Base-by-base conservation (phyloP, 495 filamentous ascomycete species). In the Lepidopterella palustris region DNA sequence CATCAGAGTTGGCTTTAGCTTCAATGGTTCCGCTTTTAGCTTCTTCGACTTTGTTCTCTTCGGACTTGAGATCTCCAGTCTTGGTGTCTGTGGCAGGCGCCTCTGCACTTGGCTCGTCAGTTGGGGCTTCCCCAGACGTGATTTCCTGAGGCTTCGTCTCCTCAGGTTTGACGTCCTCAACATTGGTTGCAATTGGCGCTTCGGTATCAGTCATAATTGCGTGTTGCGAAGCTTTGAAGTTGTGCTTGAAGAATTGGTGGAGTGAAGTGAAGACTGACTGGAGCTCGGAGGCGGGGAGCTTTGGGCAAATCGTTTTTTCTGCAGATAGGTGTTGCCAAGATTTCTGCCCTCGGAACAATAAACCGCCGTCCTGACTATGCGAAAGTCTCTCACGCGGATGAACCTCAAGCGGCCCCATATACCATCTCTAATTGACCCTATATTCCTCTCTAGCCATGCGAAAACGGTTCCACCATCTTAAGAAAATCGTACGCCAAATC, bases 401-500 rank as follows among this genome's bases (percentile, higher is more conserved):
- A 42, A 42, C 35, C 35, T 18, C n/a, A n/a, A n/a, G n/a, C n/a
- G n/a, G n/a, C n/a, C n/a, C n/a, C n/a, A 42, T 42, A 42, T 15
- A 13, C 35, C 35, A 3, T 42, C 9, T 3, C 9, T 42, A 50
- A 24, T 50, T 50, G 47, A 24, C 20, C 45, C 47, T 50, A 15
- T 27, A 3, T 6, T 5, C 18, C 6, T 25, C 24, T 50, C 11
- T 42, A 62, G 58, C 50, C 45, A 83, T 77, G 81, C 76, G 79
- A 59, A 81, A 78, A 61, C 80, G 79, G 66, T 85, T 80, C 68
- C 82, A 88, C 63, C 77, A 79, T 58, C 78, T 90, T 45, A 86
- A 82, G 70, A 76, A 77, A 63, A 72, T 78, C 28, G 85, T 87
- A 76, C 59, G 80, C 71, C 23, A 4, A n/a, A 18, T 24, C 53